phyloP scores from a whole-genome alignment of 2,329 filamentous ascomycete genomes.

The Venturia carpophila region DNA sequence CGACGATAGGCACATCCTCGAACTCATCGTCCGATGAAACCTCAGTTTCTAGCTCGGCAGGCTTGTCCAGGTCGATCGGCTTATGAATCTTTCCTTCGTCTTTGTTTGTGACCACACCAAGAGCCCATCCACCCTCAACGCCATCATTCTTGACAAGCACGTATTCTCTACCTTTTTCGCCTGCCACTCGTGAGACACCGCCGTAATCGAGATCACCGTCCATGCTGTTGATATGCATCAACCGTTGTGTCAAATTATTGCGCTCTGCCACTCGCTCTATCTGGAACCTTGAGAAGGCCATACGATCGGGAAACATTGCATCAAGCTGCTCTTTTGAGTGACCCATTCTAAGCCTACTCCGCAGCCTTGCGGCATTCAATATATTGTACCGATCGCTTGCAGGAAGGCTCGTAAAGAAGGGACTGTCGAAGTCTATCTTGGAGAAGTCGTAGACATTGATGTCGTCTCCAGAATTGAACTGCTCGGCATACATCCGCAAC shows the following conservation, averaged over 20 bases:
- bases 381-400: conserved; percentile 94
- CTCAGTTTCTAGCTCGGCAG: conserved; percentile 53
- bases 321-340: conserved; percentile 94
- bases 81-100: conserved; percentile 65
- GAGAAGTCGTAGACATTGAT: conserved; percentile 85
- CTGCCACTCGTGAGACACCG: conserved; percentile 60
- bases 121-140: conserved; percentile 88
- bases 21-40: conserved; percentile 75
- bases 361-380: conserved; percentile 80
- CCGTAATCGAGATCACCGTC: conserved; percentile 63
- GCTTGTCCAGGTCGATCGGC: conserved; percentile 82
- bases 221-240: conserved; percentile 95
- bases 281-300: conserved; percentile 95
- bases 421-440: conserved; percentile 95
- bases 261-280: conserved; percentile 89
- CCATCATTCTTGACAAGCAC: conserved; percentile 93
- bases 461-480: conserved; percentile 88
- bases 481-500: conserved; percentile 83
- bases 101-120: conserved; percentile 79
- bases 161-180: conserved; percentile 88
- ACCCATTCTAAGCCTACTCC: conserved; percentile 88
- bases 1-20: conserved; percentile 87
- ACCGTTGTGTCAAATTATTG: conserved; percentile 85
- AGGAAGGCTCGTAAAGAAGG: conserved; percentile 89
- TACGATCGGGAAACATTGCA: conserved; percentile 91